Base-by-base conservation (phyloP, 345 rosid genomes). In the Cardiospermum halicacabum region DNA sequence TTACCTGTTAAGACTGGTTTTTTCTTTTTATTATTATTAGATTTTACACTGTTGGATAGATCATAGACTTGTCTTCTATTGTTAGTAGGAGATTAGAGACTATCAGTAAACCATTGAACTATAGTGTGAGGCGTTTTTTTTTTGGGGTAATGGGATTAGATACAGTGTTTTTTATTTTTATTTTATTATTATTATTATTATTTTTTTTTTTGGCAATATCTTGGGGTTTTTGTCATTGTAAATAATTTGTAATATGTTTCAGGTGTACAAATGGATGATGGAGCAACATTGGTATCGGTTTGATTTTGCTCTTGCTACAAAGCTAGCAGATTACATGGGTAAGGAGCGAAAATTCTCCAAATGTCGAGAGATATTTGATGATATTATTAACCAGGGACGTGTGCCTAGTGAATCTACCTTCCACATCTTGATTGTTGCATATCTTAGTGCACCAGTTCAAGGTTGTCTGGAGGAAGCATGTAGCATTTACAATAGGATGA, bases 201-300 rank as follows among this genome's bases (percentile, higher is more conserved):
- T n/a, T n/a, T n/a, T n/a, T n/a, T n/a, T n/a, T n/a, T n/a, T n/a
- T n/a, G n/a, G 8, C 18, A 8, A 50, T 50, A 40, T 22, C 58
- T 25, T 32, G 28, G 49, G 32, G 53, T 59, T 4, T n/a, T 57
- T 49, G 19, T 56, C 1, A 4, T 36, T 61, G 37, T 24, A 48
- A 15, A 34, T 7, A 11, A 19, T 71, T 24, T 59, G 43, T 31
- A 21, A 30, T 10, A 24, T 60, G 53, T 72, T 58, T 61, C 69
- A 94, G 99, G 94, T 94, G 30, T 90, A 90, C 75, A 84, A 84
- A 80, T 94, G 97, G 97, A 94, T 88, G 97, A 79, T 81, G 78
- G 82, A 82, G 73, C 96, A 83, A 60, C 84, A 74, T 61, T 94
- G 99, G 98, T 82, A 80, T 72, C 78, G 74, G 40, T 90, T 88